Conservation (phyloP, 768 basidiomycete genomes). For the Tulasnella sp. region DNA sequence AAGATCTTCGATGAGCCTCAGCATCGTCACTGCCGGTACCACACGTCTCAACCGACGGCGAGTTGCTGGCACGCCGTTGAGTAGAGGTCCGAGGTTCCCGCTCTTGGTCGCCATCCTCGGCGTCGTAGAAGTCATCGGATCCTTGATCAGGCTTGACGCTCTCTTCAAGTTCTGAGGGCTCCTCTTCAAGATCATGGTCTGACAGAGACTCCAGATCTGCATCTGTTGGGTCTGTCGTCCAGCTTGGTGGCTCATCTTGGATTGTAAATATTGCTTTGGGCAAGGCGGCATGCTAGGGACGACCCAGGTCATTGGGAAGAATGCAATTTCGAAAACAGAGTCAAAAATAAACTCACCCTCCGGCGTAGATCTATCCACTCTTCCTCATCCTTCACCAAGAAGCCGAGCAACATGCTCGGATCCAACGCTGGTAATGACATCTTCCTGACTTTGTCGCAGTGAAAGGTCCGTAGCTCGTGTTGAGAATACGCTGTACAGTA, state of each 20-base stretch:
- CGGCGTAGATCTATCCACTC: conserved; percentile 78
- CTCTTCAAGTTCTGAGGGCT: conserved; percentile 20
- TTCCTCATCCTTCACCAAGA: conserved; percentile 66
- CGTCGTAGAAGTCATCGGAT: conserved; percentile 31
- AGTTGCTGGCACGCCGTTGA: neutral
- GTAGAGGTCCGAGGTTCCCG: conserved; percentile 18
- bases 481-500: conserved; percentile 63
- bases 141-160: conserved; percentile 35
- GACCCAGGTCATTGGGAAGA: neutral
- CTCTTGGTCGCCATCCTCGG: conserved; percentile 20
- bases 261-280: conserved; percentile 70
- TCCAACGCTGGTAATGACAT: conserved; percentile 86
- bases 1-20: conserved; percentile 9
- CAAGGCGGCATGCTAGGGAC: conserved; percentile 32
- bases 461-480: conserved; percentile 75
- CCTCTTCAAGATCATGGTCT: conserved; percentile 50
- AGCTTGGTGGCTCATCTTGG: conserved; percentile 77
- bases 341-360: conserved; percentile 41
- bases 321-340: neutral
- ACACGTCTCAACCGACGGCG: conserved; percentile 6
- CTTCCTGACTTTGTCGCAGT: conserved; percentile 93
- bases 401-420: conserved; percentile 95
- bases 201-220: conserved; percentile 70
- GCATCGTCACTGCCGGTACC: conserved; percentile 2
- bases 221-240: conserved; percentile 48